A percentile compares a stretch with the other conserved stretches of the same genome.
These are phyloP conservation scores for Zymoseptoria brevis DNA, from an alignment of 2,329 filamentous ascomycete genomes.

Conservation along the genomic window DNA sequence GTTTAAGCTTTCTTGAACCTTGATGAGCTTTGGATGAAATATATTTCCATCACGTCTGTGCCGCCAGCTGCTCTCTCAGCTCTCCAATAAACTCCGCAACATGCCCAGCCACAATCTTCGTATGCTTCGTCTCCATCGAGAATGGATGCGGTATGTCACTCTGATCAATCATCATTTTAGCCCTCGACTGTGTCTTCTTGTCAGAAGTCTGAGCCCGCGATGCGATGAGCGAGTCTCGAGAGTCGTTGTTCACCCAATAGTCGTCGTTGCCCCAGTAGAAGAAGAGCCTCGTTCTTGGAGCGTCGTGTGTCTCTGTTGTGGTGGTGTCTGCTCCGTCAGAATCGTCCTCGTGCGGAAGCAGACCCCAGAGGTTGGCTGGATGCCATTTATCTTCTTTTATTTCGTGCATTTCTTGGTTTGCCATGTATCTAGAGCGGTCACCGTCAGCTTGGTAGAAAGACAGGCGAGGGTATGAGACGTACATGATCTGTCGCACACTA, in stretches of 20 bases:
- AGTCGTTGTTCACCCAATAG: constrained; percentile 54
- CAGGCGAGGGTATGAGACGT: no score
- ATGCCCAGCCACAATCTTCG: constrained; percentile 43
- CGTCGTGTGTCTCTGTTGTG: background rate
- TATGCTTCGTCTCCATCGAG: constrained; percentile 43
- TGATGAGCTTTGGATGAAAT: background rate
- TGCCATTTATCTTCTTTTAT: constrained; percentile 54
- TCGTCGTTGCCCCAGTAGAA: constrained; percentile 55
- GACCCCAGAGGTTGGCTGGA: constrained; percentile 53
- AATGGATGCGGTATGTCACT: constrained; percentile 52
- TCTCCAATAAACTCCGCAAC: constrained; percentile 34
- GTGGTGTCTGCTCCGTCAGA: background rate
- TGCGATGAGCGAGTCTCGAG: constrained; percentile 48
- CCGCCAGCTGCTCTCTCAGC: background rate
- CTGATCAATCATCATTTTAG: constrained; percentile 48
- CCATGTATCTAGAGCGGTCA: constrained; percentile 39
- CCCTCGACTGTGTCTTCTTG: constrained; percentile 27
- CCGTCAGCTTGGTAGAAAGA: no score
- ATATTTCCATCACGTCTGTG: background rate
- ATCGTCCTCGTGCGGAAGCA: constrained; percentile 11
- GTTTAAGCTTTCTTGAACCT: background rate
- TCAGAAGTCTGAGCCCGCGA: constrained; percentile 28
- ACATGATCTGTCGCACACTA: constrained; percentile 49
- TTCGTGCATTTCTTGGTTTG: constrained; percentile 48
- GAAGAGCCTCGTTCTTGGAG: constrained; percentile 39